Percentiles rank a stretch among this genome's conserved stretches.
phyloP scores from a whole-genome alignment of 768 basidiomycete genomes.

The Suillus decipiens region DNA sequence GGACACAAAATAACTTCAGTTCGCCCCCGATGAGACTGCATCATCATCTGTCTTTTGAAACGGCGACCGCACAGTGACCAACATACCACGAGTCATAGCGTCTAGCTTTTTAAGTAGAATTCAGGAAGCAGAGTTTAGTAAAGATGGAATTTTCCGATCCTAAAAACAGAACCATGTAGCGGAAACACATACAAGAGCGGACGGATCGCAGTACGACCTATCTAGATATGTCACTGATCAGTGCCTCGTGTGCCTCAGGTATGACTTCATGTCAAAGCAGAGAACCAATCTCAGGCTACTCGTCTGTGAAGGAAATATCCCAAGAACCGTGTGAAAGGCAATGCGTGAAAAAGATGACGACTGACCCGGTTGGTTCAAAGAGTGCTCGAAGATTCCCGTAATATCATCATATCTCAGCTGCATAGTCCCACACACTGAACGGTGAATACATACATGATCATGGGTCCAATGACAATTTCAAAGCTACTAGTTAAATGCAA shows the following conservation, averaged over 20 bases:
- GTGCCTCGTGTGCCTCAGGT: conserved; percentile 7
- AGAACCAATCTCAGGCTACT: neutral
- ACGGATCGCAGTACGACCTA: neutral
- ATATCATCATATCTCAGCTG: neutral
- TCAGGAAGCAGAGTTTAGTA: neutral
- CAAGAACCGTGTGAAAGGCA: neutral
- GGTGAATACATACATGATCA: neutral
- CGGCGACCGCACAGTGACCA: neutral
- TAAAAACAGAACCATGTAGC: neutral
- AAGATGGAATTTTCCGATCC: neutral
- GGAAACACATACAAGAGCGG: neutral
- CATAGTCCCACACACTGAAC: neutral
- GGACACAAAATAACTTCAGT: neutral
- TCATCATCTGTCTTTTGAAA: neutral
- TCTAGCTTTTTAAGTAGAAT: neutral
- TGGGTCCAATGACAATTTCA: neutral
- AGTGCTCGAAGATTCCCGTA: neutral
- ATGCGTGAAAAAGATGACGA: neutral
- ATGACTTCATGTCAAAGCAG: conserved; percentile 15
- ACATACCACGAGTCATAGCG: neutral
- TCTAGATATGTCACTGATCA: neutral
- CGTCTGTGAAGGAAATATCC: neutral
- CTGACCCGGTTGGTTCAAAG: neutral
- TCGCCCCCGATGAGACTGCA: neutral
- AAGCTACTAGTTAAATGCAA: neutral